Evolutionary conservation across 352 stramenopile genomes (phyloP).

Genomic region (Phytophthora lateralis): DNA sequence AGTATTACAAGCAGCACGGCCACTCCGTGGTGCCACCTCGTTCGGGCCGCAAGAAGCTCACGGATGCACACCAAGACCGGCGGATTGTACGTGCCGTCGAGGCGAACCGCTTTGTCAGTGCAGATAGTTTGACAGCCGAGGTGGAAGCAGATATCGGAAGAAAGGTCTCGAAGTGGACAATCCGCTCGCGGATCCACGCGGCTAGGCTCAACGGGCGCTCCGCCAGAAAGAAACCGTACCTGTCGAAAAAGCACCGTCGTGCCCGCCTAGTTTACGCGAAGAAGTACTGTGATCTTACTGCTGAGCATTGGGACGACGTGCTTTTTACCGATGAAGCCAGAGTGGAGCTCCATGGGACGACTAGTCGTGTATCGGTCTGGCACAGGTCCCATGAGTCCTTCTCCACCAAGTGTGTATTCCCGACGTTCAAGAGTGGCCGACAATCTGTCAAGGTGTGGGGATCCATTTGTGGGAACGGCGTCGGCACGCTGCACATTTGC

Average conservation of each 20-base stretch:
- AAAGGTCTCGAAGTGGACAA: neutral
- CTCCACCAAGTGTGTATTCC: neutral
- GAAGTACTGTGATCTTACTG: neutral
- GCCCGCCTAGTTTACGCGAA: neutral
- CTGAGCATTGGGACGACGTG: neutral
- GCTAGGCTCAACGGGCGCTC: slow-evolving; percentile 1
- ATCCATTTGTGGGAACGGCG: neutral
- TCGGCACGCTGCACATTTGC: slow-evolving; percentile 11
- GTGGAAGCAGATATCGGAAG: neutral
- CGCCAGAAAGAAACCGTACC: slow-evolving; percentile 9
- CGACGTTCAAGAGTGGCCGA: neutral
- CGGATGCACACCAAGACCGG: no score
- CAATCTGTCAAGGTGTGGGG: slow-evolving; percentile 1
- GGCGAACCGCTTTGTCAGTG: slow-evolving; percentile 5
- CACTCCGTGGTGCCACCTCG: no score
- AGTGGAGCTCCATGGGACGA: slow-evolving; percentile 2
- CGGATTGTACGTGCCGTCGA: no score
- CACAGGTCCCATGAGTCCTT: slow-evolving; percentile 1
- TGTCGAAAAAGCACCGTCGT: neutral
- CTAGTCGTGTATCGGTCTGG: slow-evolving; percentile 3
- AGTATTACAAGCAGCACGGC: no score
- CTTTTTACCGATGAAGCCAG: slow-evolving; percentile 1
- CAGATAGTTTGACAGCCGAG: neutral
- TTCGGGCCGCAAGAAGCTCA: no score
- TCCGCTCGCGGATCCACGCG: neutral